These are phyloP conservation scores for Elsinoe batatas DNA, from an alignment of 2,329 filamentous ascomycete species.

Conservation along the genomic window DNA sequence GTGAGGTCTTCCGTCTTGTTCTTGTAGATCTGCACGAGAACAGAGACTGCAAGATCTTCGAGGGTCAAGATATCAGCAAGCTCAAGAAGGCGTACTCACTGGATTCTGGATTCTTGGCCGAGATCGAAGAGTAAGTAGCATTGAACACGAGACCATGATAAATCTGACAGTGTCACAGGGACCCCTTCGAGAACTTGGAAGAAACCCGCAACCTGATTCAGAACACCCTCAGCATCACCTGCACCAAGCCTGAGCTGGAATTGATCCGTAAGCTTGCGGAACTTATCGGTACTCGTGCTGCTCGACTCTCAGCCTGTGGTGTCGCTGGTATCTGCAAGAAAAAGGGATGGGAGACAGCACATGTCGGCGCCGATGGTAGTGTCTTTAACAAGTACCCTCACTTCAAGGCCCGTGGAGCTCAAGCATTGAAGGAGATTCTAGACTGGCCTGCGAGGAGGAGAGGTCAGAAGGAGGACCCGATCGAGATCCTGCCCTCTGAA, in stretches of 20 bases:
- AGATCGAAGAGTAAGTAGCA: constrained; percentile 60
- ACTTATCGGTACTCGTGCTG: constrained; percentile 87
- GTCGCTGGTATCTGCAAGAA: constrained; percentile 95
- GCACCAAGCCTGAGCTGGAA: constrained; percentile 72
- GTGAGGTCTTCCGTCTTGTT: constrained; percentile 36
- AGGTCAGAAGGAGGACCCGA: constrained; percentile 58
- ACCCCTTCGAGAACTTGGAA: constrained; percentile 88
- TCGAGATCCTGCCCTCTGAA: constrained; percentile 82
- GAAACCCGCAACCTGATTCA: constrained; percentile 79
- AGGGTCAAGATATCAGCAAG: constrained; percentile 67
- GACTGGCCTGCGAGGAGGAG: constrained; percentile 78
- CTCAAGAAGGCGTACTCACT: constrained; percentile 81
- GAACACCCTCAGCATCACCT: constrained; percentile 60
- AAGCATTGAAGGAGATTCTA: constrained; percentile 85
- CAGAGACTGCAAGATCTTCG: constrained; percentile 58
- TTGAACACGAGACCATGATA: neutral
- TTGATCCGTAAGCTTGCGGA: constrained; percentile 82
- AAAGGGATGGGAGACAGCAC: constrained; percentile 78
- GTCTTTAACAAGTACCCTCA: constrained; percentile 99
- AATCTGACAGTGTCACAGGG: constrained; percentile 40
- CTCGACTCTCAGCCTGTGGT: constrained; percentile 85
- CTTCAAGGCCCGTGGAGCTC: constrained; percentile 85
- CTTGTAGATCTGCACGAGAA: constrained; percentile 52
- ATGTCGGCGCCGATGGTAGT: constrained; percentile 92
- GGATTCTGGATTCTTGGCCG: constrained; percentile 86